A percentile compares a stretch with the other conserved stretches of the same genome.
phyloP scores from a whole-genome alignment of 352 stramenopile genomes.

The Pythium folliculosum region DNA sequence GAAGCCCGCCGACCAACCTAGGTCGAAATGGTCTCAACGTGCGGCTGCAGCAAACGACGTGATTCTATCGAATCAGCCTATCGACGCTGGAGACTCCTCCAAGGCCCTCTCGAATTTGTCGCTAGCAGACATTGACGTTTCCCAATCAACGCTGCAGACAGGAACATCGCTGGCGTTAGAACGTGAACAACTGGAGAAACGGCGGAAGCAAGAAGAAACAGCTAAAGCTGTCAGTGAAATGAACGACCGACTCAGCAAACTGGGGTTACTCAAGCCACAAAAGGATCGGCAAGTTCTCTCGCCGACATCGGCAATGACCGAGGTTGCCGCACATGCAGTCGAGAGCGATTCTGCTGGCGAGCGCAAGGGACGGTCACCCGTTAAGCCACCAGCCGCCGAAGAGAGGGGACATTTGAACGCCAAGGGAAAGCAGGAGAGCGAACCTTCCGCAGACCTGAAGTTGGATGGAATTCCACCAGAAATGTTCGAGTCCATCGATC shows the following conservation, averaged over 20 bases:
- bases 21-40: slow-evolving; percentile 24
- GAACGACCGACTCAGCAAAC: slow-evolving; percentile 64
- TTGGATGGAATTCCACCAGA: slow-evolving; percentile 39
- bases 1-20: neutral
- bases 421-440: too few species aligned
- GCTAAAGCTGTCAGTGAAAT: slow-evolving; percentile 74
- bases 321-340: neutral
- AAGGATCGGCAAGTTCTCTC: slow-evolving; percentile 16
- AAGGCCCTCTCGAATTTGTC: slow-evolving; percentile 18
- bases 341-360: neutral
- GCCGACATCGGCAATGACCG: neutral
- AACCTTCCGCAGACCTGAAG: neutral
- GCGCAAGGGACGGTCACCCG: too few species aligned
- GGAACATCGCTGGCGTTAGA: slow-evolving; percentile 58
- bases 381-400: too few species aligned
- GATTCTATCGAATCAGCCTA: neutral
- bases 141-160: slow-evolving; percentile 35
- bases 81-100: neutral
- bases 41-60: neutral
- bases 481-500: slow-evolving; percentile 52
- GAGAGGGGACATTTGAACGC: too few species aligned
- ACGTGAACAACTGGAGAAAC: slow-evolving; percentile 69
- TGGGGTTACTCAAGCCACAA: slow-evolving; percentile 48
- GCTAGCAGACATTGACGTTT: slow-evolving; percentile 32
- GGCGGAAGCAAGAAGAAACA: slow-evolving; percentile 72